phyloP scores from a whole-genome alignment of 495 filamentous ascomycete species.

The Aspergillus steynii region DNA sequence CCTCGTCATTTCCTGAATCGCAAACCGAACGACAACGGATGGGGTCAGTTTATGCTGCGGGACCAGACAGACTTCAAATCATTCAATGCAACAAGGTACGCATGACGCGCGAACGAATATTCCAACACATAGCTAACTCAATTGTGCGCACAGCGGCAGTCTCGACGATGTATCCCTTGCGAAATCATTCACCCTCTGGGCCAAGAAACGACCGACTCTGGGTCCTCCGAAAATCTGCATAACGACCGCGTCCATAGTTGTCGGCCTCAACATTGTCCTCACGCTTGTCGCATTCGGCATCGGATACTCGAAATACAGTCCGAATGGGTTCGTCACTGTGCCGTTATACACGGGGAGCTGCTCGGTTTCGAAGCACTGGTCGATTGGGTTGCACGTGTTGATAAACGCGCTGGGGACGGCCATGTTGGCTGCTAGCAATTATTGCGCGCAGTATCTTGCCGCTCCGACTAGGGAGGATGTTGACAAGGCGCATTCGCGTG shows the following conservation, averaged over 20 bases:
- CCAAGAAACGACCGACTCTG: background rate
- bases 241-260: background rate
- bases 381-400: constrained; percentile 28
- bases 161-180: background rate
- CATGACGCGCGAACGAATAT: no score
- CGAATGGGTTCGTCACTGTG: background rate
- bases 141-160: background rate
- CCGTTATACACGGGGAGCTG: constrained; percentile 3
- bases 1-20: background rate
- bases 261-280: constrained; percentile 1
- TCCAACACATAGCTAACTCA: background rate
- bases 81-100: background rate
- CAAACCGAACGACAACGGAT: background rate
- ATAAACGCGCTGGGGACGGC: constrained; percentile 38
- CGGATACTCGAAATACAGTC: background rate
- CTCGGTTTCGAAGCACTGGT: constrained; percentile 1
- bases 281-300: background rate
- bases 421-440: constrained; percentile 39
- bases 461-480: constrained; percentile 55
- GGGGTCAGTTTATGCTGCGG: background rate
- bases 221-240: background rate
- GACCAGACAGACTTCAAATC: background rate
- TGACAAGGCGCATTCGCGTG: constrained; percentile 42
- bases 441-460: constrained; percentile 47
- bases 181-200: background rate